phyloP scores from a whole-genome alignment of 2,329 filamentous ascomycete genomes.

The Sphaerostilbella broomeana region DNA sequence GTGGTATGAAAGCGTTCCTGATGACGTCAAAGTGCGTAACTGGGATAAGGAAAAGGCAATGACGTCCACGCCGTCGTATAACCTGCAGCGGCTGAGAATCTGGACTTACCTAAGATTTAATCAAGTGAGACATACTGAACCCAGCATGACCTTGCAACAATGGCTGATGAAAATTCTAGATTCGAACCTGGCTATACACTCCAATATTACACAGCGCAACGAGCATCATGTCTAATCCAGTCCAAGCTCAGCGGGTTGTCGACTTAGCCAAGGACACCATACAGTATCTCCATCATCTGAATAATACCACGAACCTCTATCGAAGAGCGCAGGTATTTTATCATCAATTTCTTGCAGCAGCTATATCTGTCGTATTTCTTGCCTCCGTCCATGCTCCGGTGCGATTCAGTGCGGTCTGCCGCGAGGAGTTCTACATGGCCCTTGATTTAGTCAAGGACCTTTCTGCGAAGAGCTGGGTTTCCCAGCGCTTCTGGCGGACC shows the following conservation, averaged over 20 bases:
- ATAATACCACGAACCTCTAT: conserved; percentile 67
- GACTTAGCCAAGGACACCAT: conserved; percentile 73
- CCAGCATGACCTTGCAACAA: background rate
- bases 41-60: conserved; percentile 47
- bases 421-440: conserved; percentile 73
- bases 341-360: conserved; percentile 71
- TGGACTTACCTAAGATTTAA: conserved; percentile 82
- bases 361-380: conserved; percentile 68
- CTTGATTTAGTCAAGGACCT: conserved; percentile 68
- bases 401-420: conserved; percentile 60
- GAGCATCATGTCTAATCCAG: conserved; percentile 70
- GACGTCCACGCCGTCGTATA: conserved; percentile 54
- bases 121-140: conserved; percentile 42
- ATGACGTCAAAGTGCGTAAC: conserved; percentile 51
- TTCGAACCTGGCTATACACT: conserved; percentile 82
- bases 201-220: conserved; percentile 79
- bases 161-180: conserved; percentile 30
- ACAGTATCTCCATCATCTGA: conserved; percentile 61
- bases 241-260: conserved; percentile 66
- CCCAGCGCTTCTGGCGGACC: conserved; percentile 66
- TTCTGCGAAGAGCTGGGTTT: conserved; percentile 64
- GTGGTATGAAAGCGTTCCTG: conserved; percentile 76
- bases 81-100: conserved; percentile 67
- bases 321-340: conserved; percentile 67
- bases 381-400: conserved; percentile 69